Conservation (phyloP, 1,139 yeast species). For the Yamadazyma spencermartinsiae region DNA sequence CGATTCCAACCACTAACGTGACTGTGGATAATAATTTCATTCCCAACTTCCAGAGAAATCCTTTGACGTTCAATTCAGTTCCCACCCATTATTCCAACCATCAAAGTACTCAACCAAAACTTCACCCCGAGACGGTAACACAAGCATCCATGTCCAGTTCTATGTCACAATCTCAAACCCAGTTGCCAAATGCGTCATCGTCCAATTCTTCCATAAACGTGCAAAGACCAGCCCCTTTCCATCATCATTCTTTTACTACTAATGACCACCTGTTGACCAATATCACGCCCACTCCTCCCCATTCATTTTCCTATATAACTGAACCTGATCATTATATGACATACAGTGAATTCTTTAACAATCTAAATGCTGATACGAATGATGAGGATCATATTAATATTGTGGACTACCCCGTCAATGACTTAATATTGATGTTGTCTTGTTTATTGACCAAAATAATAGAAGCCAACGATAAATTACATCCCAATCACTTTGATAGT, state of each 20-base stretch:
- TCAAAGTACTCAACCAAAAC: constrained; percentile 7
- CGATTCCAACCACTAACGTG: constrained; percentile 20
- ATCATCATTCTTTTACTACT: constrained; percentile 11
- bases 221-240: constrained; percentile 7
- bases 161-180: constrained; percentile 1
- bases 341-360: constrained; percentile 41
- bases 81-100: constrained; percentile 7
- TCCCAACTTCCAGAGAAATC: constrained; percentile 13
- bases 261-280: constrained; percentile 10
- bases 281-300: constrained; percentile 14
- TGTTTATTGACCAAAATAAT: constrained; percentile 82
- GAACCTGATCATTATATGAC: constrained; percentile 50
- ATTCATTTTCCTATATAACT: constrained; percentile 13
- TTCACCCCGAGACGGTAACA: background rate
- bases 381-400: constrained; percentile 67
- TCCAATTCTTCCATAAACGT: constrained; percentile 3
- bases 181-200: constrained; percentile 2
- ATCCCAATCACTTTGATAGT: constrained; percentile 66
- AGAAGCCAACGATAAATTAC: constrained; percentile 86
- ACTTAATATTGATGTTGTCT: constrained; percentile 79
- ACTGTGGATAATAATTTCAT: constrained; percentile 16
- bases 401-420: constrained; percentile 80
- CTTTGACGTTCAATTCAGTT: constrained; percentile 6
- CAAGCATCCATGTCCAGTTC: constrained; percentile 2
- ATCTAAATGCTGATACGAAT: constrained; percentile 28